phyloP scores from a whole-genome alignment of 805 yeast genomes.

The Candida pini region DNA sequence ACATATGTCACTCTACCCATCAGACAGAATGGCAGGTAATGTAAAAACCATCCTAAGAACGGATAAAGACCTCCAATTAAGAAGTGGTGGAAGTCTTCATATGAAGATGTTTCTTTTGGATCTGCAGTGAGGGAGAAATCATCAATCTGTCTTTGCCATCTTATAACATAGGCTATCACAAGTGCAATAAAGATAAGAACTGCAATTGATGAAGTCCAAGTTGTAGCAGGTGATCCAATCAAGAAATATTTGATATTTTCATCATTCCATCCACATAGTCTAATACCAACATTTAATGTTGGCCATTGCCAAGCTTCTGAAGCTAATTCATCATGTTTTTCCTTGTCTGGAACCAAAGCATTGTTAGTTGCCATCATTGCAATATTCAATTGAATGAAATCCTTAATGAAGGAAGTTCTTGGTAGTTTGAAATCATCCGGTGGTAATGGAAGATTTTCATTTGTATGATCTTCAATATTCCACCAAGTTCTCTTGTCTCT shows the following conservation, averaged over 20 bases:
- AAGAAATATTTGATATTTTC: constrained; percentile 56
- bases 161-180: constrained; percentile 43
- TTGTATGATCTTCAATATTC: constrained; percentile 71
- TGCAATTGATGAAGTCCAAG: constrained; percentile 66
- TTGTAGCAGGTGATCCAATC: constrained; percentile 73
- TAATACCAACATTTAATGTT: constrained; percentile 63
- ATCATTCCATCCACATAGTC: constrained; percentile 70
- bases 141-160: constrained; percentile 78
- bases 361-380: constrained; percentile 89
- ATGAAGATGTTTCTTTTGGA: constrained; percentile 9
- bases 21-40: constrained; percentile 79
- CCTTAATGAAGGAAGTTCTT: constrained; percentile 69
- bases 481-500: constrained; percentile 87
- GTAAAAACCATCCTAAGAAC: constrained; percentile 85
- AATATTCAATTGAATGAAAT: constrained; percentile 66
- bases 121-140: constrained; percentile 40
- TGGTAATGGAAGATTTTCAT: constrained; percentile 53
- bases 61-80: constrained; percentile 74
- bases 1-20: constrained; percentile 98
- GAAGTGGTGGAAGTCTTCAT: constrained; percentile 30
- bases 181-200: constrained; percentile 47
- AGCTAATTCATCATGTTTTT: constrained; percentile 65
- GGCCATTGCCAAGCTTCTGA: constrained; percentile 90
- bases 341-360: constrained; percentile 73
- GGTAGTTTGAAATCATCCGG: constrained; percentile 62